phyloP scores from a whole-genome alignment of 129 eudicot species.

The Artemisia tridentata region DNA sequence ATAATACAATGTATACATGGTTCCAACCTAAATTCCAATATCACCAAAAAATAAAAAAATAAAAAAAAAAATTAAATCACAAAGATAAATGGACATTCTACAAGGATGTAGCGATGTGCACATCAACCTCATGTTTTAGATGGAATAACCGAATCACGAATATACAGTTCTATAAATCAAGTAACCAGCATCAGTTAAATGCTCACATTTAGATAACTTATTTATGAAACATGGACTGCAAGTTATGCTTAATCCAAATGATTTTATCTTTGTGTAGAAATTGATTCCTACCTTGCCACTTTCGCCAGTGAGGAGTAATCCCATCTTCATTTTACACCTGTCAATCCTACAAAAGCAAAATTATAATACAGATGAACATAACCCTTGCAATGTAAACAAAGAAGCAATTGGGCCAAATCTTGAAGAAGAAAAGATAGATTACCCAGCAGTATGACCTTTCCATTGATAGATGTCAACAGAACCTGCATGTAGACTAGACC shows the following conservation, averaged over 20 bases:
- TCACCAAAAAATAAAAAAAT: not conserved
- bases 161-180: too few species aligned
- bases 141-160: too few species aligned
- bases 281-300: slow-evolving; percentile 60
- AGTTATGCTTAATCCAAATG: too few species aligned
- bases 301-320: slow-evolving; percentile 80
- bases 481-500: slow-evolving; percentile 55
- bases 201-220: too few species aligned
- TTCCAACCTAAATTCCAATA: not conserved
- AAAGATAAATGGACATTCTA: not conserved
- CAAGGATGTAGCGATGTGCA: too few species aligned
- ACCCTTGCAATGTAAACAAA: not conserved
- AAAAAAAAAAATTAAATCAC: too few species aligned
- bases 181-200: too few species aligned
- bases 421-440: slow-evolving; percentile 13
- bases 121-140: too few species aligned
- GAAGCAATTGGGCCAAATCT: slow-evolving; percentile 5
- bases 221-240: too few species aligned
- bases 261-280: not conserved
- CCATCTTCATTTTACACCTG: slow-evolving; percentile 86
- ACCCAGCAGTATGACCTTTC: slow-evolving; percentile 78
- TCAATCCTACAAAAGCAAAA: slow-evolving; percentile 48
- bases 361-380: not conserved
- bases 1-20: not conserved
- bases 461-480: slow-evolving; percentile 59